Base-by-base conservation (phyloP, 2,329 filamentous ascomycete species). In the Cordyceps cateniannulata region DNA sequence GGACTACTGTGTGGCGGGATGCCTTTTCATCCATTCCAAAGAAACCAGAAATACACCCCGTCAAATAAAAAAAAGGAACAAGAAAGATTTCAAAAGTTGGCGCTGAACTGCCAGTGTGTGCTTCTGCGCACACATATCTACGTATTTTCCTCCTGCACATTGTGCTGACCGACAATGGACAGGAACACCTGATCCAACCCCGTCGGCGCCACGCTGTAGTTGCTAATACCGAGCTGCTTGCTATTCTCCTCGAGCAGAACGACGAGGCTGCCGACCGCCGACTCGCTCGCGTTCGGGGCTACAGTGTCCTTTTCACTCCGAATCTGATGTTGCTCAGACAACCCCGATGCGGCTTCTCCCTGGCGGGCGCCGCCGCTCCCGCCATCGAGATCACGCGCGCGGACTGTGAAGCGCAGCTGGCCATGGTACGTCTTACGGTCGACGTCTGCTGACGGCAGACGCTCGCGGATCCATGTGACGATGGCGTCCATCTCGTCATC, bases 161-260 rank as follows among this genome's bases (percentile, higher is more conserved):
- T 86, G 71, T 96, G 89, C 72, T 86, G 83, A 1, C 87, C 87
- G 0, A 96, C 91, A 69, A 97, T 95, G 27, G 82, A 83, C 71
- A 97, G 74, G 73, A 97, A 97, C 0, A 97, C 92, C 73, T 96
- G 90, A 70, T 97, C 93, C 47, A 97, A 76, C 18, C 91, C 96
- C 20, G 91, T 95, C 25, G 91, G 90, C 62, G 85, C 89, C 65
- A 96, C 91, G 54, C 88, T 91, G 73, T 93, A 97, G 72, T 96
- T 91, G 70, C 91, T 88, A 52, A 96, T 81, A 0, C 89, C 89
- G 29, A 96, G 73, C 5, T 75, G 73, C 22, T 84, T 77, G 68
- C 87, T 89, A 63, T 87, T 80, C 66, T 85, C 83, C 73, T 97
- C 93, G 1, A 96, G 77, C 45, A 87, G 69, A 16, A 87, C 83